Base-by-base conservation (phyloP, 768 basidiomycete genomes). In the Tylopilus vinaceipallidus region DNA sequence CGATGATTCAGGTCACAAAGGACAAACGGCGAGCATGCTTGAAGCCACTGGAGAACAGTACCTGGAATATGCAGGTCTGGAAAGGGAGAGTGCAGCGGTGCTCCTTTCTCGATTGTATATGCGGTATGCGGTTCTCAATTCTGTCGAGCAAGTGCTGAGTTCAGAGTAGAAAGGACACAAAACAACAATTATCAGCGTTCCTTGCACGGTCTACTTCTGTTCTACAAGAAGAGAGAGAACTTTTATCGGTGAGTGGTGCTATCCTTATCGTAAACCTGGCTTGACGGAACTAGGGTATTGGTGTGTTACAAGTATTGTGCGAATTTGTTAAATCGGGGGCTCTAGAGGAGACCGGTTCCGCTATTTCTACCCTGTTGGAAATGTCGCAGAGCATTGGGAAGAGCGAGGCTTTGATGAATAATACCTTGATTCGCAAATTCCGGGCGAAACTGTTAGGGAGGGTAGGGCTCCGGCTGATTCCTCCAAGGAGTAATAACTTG, bases 51-150 rank as follows among this genome's bases (percentile, higher is more conserved):
- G 80, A 0, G 86, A 78, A 58, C 58, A 58, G 5, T 78, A 82
- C 58, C 73, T 95, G 9, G 65, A 66, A 4, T 81, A 75, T 36
- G 81, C 91, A 12, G 94, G 95, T 0, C 72, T 95, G 49, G 95
- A 97, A 62, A 79, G 92, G 7, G 89, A 93, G 36, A 86, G 81
- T 27, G 89, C 91, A 26, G 86, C 88, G 0, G 65, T 91, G 10
- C 70, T 95, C n/a, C 75, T 98, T 6, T 83, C 93, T 3, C 77
- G 85, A 33, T 71, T 95, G 26, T 97, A 89, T 63, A 83, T 82
- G 58, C 83, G 95, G 85, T 87, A 67, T n/a, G n/a, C n/a, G 35
- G 80, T 60, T 26, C 6, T 29, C 24, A 4, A 11, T 35, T 38
- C n/a, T n/a, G n/a, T 22, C 5, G 37, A 27, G 36, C 26, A 20